Conservation (phyloP, 768 basidiomycete genomes). For the Trametes sanguinea region DNA sequence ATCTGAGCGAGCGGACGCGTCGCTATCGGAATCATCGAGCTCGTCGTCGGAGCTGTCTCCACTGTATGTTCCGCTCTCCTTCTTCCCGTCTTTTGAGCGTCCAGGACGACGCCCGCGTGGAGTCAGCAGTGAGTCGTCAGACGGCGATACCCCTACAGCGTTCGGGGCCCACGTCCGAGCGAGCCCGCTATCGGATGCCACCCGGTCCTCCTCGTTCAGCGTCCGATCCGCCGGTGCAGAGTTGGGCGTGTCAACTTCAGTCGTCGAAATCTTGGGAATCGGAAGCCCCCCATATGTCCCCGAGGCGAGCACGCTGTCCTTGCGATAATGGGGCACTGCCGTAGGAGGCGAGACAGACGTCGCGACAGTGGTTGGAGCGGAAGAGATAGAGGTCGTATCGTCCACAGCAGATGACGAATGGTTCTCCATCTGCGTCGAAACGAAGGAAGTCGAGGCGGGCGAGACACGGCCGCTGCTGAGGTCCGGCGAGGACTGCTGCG, state of each 20-base stretch:
- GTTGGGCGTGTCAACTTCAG: conserved; percentile 44
- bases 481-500: conserved; percentile 20
- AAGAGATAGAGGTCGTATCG: conserved; percentile 25
- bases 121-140: conserved; percentile 34
- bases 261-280: conserved; percentile 59
- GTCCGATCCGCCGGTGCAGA: conserved; percentile 5
- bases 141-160: conserved; percentile 22
- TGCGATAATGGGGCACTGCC: conserved; percentile 6
- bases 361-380: conserved; percentile 31
- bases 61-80: conserved; percentile 15
- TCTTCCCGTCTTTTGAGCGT: conserved; percentile 5
- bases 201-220: neutral
- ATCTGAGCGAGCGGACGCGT: conserved; percentile 36
- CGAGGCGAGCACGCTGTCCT: conserved; percentile 16
- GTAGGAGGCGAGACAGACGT: neutral
- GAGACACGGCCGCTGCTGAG: conserved; percentile 22
- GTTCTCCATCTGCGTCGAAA: conserved; percentile 1
- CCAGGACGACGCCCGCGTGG: conserved; percentile 29
- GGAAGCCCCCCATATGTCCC: conserved; percentile 44
- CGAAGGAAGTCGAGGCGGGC: conserved; percentile 33
- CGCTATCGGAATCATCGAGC: conserved; percentile 30
- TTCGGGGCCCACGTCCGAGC: conserved; percentile 7
- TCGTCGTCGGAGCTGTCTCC: conserved; percentile 29
- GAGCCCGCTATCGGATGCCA: neutral
- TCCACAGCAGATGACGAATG: conserved; percentile 9